phyloP scores from a whole-genome alignment of 805 yeast genomes.

The Zygoascus biomembranicola region DNA sequence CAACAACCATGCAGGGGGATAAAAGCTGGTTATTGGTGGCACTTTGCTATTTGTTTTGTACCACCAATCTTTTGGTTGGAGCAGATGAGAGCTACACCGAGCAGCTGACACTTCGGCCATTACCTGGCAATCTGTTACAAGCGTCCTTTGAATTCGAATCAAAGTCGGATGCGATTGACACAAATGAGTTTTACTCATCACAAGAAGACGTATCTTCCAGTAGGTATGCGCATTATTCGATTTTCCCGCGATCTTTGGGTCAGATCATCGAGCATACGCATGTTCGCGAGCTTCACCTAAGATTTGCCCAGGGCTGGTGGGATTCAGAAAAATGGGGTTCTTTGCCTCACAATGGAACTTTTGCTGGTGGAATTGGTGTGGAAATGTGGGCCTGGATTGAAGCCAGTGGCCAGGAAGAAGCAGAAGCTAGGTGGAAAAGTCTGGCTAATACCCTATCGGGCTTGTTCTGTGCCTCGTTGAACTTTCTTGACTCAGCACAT shows the following conservation, averaged over 20 bases:
- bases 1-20: neutral
- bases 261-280: slow-evolving; percentile 61
- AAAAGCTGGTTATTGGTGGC: neutral
- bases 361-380: slow-evolving; percentile 90
- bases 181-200: slow-evolving; percentile 8
- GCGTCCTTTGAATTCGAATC: slow-evolving; percentile 65
- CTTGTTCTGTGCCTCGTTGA: slow-evolving; percentile 87
- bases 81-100: slow-evolving; percentile 41
- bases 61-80: neutral
- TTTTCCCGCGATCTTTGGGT: slow-evolving; percentile 73
- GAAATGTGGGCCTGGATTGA: slow-evolving; percentile 85
- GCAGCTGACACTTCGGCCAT: slow-evolving; percentile 52
- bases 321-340: slow-evolving; percentile 82
- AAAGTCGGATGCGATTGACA: slow-evolving; percentile 39
- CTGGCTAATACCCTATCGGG: slow-evolving; percentile 78
- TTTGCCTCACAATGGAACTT: slow-evolving; percentile 61
- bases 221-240: slow-evolving; percentile 21
- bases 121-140: slow-evolving; percentile 62
- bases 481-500: slow-evolving; percentile 70
- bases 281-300: slow-evolving; percentile 67
- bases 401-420: slow-evolving; percentile 46
- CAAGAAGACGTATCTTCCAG: neutral
- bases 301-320: slow-evolving; percentile 95
- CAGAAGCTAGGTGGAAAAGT: slow-evolving; percentile 58
- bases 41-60: neutral